phyloP scores from a whole-genome alignment of 2,329 filamentous ascomycete genomes.

The Proliferodiscus dingleyae region DNA sequence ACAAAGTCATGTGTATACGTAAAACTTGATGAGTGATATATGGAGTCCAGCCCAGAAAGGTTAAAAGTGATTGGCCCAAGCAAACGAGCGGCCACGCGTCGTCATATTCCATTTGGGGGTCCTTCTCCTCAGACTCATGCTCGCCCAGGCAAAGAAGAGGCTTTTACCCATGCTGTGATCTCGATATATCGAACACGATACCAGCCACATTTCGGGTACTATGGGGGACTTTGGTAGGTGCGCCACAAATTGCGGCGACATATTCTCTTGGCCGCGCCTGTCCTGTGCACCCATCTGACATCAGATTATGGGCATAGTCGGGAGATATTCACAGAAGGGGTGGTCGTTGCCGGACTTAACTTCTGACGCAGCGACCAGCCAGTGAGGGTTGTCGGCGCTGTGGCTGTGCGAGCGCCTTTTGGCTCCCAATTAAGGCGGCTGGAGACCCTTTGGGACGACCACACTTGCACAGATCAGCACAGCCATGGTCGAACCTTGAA shows the following conservation, averaged over 20 bases:
- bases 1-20: too few species aligned
- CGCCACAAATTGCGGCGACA: neutral
- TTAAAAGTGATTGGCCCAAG: neutral
- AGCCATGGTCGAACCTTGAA: neutral
- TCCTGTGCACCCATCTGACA: neutral
- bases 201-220: slow-evolving; percentile 1
- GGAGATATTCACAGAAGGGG: neutral
- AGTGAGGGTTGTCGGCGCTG: neutral
- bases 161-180: neutral
- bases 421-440: slow-evolving; percentile 1
- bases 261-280: neutral
- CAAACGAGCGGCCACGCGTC: neutral
- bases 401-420: slow-evolving; percentile 1
- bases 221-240: neutral
- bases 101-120: neutral
- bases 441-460: neutral
- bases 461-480: neutral
- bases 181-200: neutral
- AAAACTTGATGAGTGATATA: too few species aligned
- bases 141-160: neutral
- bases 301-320: slow-evolving; percentile 1
- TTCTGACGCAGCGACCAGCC: neutral
- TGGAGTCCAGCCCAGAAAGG: too few species aligned
- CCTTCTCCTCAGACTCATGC: neutral
- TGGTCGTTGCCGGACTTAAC: neutral